Evolutionary conservation across 2,329 filamentous ascomycete species (phyloP), one percentile per base, ranked within the genome.

Genomic region (Raffaelea deltoideospora): DNA sequence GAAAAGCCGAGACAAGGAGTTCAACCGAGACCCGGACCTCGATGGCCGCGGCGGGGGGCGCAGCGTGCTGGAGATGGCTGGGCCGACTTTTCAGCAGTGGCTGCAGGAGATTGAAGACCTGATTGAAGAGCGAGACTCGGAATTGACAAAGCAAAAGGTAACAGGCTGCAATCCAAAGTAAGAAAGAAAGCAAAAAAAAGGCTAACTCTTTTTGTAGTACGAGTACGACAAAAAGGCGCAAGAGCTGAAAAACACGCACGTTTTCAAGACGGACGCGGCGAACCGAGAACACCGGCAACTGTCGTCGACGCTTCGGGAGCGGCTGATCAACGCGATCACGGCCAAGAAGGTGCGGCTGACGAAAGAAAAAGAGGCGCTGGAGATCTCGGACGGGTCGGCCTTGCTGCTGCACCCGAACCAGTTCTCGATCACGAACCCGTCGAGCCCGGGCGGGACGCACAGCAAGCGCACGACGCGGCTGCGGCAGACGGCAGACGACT

Each of bases 71-170:
- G 69, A 79, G 37, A 79, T 82, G 60, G 85, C 85, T 24, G 90
- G 90, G 2, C 83, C 78, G 49, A 75, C 80, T 51, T 95, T 94
- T 55, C 70, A 79, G 41, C 76, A 84, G 47, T 96, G 92, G 61
- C 75, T 90, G 17, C 74, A 84, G 46, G 76, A 88, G 43, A 72
- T 95, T 37, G 92, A 95, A 53, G 79, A 92, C 55, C 71, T 85
- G 8, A 76, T 94, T 46, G 87, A 96, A 57, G 73, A 84, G 50
- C 74, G 84, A 47, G 90, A 98, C 61, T 77, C 81, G 44, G 76
- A 87, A 48, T 61, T 96, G 51, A 78, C 81, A 7, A 72, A 79
- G 51, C 72, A 93, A 46, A 79, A 81, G 68, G 90, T 94, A 65
- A 51, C n/a, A n/a, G n/a, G n/a, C n/a, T n/a, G n/a, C n/a, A n/a